Base-by-base conservation (phyloP, 352 stramenopile genomes). In the Phytopythium helicoides region DNA sequence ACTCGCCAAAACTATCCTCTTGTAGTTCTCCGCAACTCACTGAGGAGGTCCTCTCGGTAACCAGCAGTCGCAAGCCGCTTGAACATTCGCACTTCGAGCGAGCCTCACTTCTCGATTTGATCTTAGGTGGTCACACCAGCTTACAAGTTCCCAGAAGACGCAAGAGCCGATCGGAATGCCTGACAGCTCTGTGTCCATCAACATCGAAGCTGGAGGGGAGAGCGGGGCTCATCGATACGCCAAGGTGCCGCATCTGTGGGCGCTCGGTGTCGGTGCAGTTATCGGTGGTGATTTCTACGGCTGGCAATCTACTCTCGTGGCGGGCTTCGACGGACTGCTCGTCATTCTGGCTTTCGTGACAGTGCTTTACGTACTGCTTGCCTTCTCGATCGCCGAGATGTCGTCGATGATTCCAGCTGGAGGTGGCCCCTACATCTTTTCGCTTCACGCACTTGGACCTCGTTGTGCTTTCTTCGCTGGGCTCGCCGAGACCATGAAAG, bases 221-320 rank as follows among this genome's bases (percentile, higher is more conserved):
- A 7, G 16, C n/a, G 58, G 54, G 3, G 42, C 52, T 23, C 73
- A 87, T 42, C 79, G 79, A 53, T 88, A 85, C 55, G 79, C 79
- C 23, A 70, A 64, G 58, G 70, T 56, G 5, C 76, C 76, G 45
- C 79, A 88, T 23, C 62, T 90, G 34, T 90, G 79, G 76, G 76
- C 79, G 15, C 56, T 90, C 16, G 78, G 73, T 21, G 73, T 89
- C 37, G 78, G 78, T 48, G 67, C 78, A 28, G 78, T 89, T 54
- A 82, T 90, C 53, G 74, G 64, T 35, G 79, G 79, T 28, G 71
- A 90, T 46, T 90, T 86, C 54, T 90, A 82, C 50, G 79, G 79
- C 53, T 90, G 79, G 79, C 79, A 90, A 54, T 66, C 74, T 9
- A 66, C 76, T 6, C 62, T 90, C 10, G 71, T 80, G 39, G 74